Evolutionary conservation across 164 flowering plant species (phyloP).

Genomic region (Piper betle): DNA sequence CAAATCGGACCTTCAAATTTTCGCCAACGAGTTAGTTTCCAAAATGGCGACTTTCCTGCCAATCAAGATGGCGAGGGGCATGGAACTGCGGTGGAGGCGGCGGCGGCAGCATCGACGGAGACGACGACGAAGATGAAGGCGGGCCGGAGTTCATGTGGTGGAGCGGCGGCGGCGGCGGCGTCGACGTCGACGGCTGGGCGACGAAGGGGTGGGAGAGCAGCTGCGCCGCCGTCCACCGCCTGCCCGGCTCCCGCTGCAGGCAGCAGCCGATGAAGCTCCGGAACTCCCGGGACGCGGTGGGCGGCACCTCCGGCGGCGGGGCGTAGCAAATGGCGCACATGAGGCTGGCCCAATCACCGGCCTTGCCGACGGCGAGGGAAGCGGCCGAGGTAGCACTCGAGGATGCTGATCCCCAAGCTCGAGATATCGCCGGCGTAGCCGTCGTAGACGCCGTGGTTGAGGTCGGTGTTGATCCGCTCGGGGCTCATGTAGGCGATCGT

Average conservation of each 20-base stretch:
- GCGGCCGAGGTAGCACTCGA: slow-evolving; percentile 73
- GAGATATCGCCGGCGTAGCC: slow-evolving; percentile 86
- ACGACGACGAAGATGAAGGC: neutral
- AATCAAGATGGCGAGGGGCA: no score
- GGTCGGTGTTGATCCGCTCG: slow-evolving; percentile 74
- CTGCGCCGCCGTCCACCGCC: slow-evolving; percentile 42
- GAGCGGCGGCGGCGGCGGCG: neutral
- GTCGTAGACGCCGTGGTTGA: slow-evolving; percentile 62
- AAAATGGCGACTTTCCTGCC: no score
- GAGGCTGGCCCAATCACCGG: slow-evolving; percentile 86
- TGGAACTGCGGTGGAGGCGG: no score
- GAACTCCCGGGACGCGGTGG: slow-evolving; percentile 52
- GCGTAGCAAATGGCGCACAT: slow-evolving; percentile 77
- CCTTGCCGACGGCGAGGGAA: slow-evolving; percentile 61
- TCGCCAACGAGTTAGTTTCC: no score
- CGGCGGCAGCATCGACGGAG: neutral
- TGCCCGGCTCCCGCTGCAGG: slow-evolving; percentile 58
- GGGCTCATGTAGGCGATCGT: slow-evolving; percentile 94
- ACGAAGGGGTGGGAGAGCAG: slow-evolving; percentile 64
- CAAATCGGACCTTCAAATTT: no score
- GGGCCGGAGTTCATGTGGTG: neutral
- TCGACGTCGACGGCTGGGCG: slow-evolving; percentile 1
- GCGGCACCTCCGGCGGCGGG: slow-evolving; percentile 74
- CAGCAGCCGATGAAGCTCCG: slow-evolving; percentile 53
- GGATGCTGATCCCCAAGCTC: slow-evolving; percentile 80